A percentile compares a stretch with the other conserved stretches of the same genome.
phyloP scores from a whole-genome alignment of 768 basidiomycete species.

The Suillus subaureus region DNA sequence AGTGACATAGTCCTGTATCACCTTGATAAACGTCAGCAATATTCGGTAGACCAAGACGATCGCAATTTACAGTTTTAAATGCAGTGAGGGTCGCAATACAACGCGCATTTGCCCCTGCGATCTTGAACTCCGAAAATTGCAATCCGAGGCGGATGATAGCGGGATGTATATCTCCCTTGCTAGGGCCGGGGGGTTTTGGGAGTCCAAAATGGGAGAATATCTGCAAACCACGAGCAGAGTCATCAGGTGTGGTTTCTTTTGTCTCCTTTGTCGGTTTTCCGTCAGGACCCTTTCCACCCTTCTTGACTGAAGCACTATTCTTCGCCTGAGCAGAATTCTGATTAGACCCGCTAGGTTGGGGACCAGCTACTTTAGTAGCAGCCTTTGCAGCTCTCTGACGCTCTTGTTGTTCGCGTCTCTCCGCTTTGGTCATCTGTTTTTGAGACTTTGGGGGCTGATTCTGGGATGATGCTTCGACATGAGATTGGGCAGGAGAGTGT shows the following conservation, averaged over 20 bases:
- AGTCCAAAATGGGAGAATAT: constrained; percentile 88
- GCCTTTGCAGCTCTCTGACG: constrained; percentile 79
- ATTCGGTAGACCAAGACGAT: not conserved
- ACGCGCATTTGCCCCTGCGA: constrained; percentile 93
- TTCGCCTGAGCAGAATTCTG: constrained; percentile 35
- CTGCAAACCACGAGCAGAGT: constrained; percentile 59
- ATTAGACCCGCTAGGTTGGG: constrained; percentile 18
- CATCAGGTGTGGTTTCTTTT: constrained; percentile 33
- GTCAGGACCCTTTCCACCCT: constrained; percentile 24
- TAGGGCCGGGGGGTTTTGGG: constrained; percentile 53
- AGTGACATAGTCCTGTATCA: constrained; percentile 89
- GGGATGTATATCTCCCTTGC: constrained; percentile 91
- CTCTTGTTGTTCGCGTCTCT: constrained; percentile 79
- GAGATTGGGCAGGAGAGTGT: constrained; percentile 4
- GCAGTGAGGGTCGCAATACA: constrained; percentile 91
- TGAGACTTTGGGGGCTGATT: constrained; percentile 45
- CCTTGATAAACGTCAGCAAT: constrained; percentile 43
- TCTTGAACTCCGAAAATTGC: constrained; percentile 89
- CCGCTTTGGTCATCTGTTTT: constrained; percentile 79
- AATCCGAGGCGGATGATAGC: constrained; percentile 83
- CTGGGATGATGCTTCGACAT: constrained; percentile 8
- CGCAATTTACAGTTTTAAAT: constrained; percentile 79
- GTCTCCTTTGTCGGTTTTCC: constrained; percentile 25
- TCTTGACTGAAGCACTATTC: constrained; percentile 21
- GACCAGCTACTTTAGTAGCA: constrained; percentile 40